A percentile compares a stretch with the other conserved stretches of the same genome.
These are phyloP conservation scores for Ascosphaera acerosa DNA, from an alignment of 2,329 filamentous ascomycete genomes.

Conservation along the genomic window DNA sequence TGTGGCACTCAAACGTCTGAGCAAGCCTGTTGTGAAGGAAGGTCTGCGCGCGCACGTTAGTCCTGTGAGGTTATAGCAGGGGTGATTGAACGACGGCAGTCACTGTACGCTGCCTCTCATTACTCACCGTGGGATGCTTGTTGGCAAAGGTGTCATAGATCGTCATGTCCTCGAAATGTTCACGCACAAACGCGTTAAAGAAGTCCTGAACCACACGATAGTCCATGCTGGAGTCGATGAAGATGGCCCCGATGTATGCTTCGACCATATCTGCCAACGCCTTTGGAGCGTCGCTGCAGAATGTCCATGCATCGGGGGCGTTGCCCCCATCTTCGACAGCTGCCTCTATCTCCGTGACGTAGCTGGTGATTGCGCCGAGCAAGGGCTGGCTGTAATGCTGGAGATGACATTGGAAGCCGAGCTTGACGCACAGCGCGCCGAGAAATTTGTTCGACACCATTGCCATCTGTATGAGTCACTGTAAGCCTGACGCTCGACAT, in stretches of 20 bases:
- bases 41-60: constrained; percentile 21
- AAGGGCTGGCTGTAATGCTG: constrained; percentile 19
- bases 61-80: neutral
- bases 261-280: constrained; percentile 63
- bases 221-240: constrained; percentile 67
- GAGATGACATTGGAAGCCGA: constrained; percentile 55
- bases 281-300: constrained; percentile 19
- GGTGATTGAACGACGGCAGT: neutral
- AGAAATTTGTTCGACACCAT: constrained; percentile 96
- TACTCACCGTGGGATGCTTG: constrained; percentile 44
- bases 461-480: too few relatives aligned
- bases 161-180: constrained; percentile 64
- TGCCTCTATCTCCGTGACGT: constrained; percentile 16
- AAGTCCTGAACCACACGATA: constrained; percentile 49
- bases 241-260: constrained; percentile 68
- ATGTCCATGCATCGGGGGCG: constrained; percentile 19
- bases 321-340: constrained; percentile 11
- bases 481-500: neutral
- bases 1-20: constrained; percentile 37
- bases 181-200: constrained; percentile 46
- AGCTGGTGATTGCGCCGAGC: constrained; percentile 23
- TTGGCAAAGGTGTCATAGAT: constrained; percentile 73
- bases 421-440: constrained; percentile 49
- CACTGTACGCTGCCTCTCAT: too few relatives aligned
- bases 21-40: constrained; percentile 39